These are phyloP conservation scores for Moricandia arvensis DNA, from an alignment of 345 rosid genomes.

Conservation along the genomic window DNA sequence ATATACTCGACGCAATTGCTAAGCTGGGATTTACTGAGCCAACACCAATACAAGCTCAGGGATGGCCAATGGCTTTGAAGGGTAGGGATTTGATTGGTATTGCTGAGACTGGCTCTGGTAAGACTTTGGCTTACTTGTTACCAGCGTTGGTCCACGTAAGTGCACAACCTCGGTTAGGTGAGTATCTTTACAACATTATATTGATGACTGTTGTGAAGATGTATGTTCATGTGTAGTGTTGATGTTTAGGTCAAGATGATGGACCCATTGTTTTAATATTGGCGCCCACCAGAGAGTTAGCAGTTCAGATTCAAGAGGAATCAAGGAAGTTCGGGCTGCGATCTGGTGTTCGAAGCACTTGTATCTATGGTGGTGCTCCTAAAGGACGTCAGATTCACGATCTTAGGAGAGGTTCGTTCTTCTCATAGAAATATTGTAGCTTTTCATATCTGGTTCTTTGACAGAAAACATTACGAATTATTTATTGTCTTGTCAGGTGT, in stretches of 20 bases:
- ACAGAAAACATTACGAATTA: background rate
- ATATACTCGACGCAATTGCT: background rate
- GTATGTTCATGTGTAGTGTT: background rate
- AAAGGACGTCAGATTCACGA: conserved; percentile 98
- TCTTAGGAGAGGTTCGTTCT: conserved; percentile 70
- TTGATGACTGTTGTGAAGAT: background rate
- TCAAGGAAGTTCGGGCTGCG: conserved; percentile 64
- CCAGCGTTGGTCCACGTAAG: conserved; percentile 91
- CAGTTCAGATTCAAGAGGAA: conserved; percentile 95
- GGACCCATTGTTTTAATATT: conserved; percentile 23
- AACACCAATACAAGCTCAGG: conserved; percentile 91
- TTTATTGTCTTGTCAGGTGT: conserved; percentile 56
- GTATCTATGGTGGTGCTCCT: conserved; percentile 94
- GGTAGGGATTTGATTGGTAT: conserved; percentile 92
- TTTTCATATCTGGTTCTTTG: background rate
- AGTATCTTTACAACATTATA: conserved; percentile 19
- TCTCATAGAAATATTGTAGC: background rate
- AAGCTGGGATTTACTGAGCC: conserved; percentile 46
- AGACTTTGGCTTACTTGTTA: conserved; percentile 89
- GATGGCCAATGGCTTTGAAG: conserved; percentile 98
- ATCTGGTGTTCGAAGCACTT: conserved; percentile 76
- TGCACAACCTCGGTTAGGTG: conserved; percentile 92
- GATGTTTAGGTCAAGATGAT: background rate
- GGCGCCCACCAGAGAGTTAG: conserved; percentile 97
- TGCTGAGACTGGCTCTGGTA: conserved; percentile 98